A percentile compares a stretch with the other conserved stretches of the same genome.
These are phyloP conservation scores for Teunomyces kruisii DNA, from an alignment of 805 yeast genomes.

Conservation along the genomic window DNA sequence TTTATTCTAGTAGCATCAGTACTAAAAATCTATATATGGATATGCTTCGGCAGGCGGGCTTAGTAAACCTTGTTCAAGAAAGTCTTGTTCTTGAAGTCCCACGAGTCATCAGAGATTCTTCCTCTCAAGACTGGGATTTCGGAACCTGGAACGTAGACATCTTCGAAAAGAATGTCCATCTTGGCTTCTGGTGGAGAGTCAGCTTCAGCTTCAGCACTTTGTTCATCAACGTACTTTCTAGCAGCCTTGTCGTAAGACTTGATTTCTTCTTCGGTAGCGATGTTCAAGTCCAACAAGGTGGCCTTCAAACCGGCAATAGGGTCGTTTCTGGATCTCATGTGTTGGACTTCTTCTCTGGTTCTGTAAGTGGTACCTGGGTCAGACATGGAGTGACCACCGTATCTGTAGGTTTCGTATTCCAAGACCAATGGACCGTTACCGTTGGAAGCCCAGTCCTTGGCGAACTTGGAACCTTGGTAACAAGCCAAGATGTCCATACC, in stretches of 20 bases:
- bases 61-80: constrained; percentile 48
- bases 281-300: constrained; percentile 73
- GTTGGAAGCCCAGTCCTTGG: constrained; percentile 90
- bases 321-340: constrained; percentile 98
- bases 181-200: constrained; percentile 95
- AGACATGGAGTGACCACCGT: constrained; percentile 99
- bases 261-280: constrained; percentile 93
- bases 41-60: constrained; percentile 1
- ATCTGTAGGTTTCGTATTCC: constrained; percentile 98
- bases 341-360: constrained; percentile 99
- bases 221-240: constrained; percentile 92
- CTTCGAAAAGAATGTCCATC: constrained; percentile 92
- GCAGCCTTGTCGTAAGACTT: constrained; percentile 94
- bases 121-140: constrained; percentile 95
- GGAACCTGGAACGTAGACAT: constrained; percentile 92
- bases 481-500: constrained; percentile 98
- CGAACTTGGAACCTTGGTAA: constrained; percentile 94
- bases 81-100: constrained; percentile 65
- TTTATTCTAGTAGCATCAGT: background rate
- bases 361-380: constrained; percentile 99
- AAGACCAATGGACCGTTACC: constrained; percentile 96
- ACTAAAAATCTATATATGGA: background rate
- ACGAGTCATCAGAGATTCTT: constrained; percentile 92
- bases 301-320: constrained; percentile 96
- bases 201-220: constrained; percentile 89